Evolutionary conservation across 306 rosid genomes (phyloP).

Genomic region (Rosa multiflora): DNA sequence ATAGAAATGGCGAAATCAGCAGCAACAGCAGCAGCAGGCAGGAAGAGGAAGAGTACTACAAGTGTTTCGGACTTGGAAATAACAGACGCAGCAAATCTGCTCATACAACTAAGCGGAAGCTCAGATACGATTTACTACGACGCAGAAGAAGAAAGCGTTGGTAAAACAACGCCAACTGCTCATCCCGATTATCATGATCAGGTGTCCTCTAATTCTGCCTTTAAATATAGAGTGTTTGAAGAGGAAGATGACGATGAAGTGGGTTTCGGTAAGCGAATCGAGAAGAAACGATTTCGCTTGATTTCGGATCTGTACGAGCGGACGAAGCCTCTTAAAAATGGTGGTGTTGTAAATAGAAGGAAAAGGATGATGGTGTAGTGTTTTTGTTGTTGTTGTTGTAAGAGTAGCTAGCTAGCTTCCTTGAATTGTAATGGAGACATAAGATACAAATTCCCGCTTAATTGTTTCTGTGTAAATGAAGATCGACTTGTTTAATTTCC

Average conservation of each 20-base stretch:
- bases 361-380: constrained; percentile 14
- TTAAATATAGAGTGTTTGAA: constrained; percentile 2
- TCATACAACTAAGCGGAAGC: constrained; percentile 44
- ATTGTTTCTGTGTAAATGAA: neutral
- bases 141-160: constrained; percentile 21
- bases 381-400: neutral
- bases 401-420: neutral
- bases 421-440: neutral
- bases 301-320: constrained; percentile 23
- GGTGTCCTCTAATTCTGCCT: neutral
- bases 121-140: constrained; percentile 12
- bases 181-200: constrained; percentile 7
- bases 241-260: constrained; percentile 23
- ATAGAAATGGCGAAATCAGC: neutral
- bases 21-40: neutral
- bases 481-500: neutral
- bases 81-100: constrained; percentile 43
- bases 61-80: neutral
- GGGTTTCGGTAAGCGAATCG: neutral
- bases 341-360: constrained; percentile 22
- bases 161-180: constrained; percentile 15
- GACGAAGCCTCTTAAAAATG: constrained; percentile 27
- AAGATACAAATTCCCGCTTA: neutral
- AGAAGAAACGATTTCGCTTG: constrained; percentile 1
- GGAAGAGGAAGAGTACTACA: neutral